Evolutionary conservation across 768 basidiomycete species (phyloP), one percentile per base, ranked within the genome.

Genomic region (Agaricus blazei): DNA sequence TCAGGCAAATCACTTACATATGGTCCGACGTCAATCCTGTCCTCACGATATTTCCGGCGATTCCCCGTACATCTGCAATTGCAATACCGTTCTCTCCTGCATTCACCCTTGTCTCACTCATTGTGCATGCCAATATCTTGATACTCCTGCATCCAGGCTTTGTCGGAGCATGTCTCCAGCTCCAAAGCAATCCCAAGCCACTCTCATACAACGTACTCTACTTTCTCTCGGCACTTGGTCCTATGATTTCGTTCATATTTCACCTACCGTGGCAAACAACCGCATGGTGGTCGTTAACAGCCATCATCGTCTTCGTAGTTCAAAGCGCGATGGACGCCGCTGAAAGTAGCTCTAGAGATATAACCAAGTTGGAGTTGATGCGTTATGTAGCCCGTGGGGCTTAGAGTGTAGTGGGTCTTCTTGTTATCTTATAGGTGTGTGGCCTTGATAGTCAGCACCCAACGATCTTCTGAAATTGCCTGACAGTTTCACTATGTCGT

Each of bases 361-460:
- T 87, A 19, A 68, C 71, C 1, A 71, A 75, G 41, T 66, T 87
- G 28, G 80, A 86, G 63, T 67, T 65, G 12, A 67, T 85, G 67
- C 78, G 72, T 62, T 87, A 87, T 58, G 60, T 62, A 7, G 77
- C 83, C 9, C 78, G 74, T 26, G 81, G 84, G 4, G 82, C 83
- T 50, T 83, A 63, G 73, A 19, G 12, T 24, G 36, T 3, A 26
- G 19, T n/a, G 41, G 23, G 9, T 15, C 27, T 47, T 12, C 27
- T 47, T 2, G 48, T 34, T 9, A 14, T 41, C 12, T 15, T 41
- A 40, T 40, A 40, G 12, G 14, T 41, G n/a, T 41, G 40, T 41
- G 40, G 9, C n/a, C n/a, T 41, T 9, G 38, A n/a, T 15, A 15
- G 12, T 15, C 40, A 41, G 19, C 40, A 19, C 7, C 7, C 7